Evolutionary conservation across 108 stramenopile species (phyloP).

Genomic region (Schizochytrium sp.): DNA sequence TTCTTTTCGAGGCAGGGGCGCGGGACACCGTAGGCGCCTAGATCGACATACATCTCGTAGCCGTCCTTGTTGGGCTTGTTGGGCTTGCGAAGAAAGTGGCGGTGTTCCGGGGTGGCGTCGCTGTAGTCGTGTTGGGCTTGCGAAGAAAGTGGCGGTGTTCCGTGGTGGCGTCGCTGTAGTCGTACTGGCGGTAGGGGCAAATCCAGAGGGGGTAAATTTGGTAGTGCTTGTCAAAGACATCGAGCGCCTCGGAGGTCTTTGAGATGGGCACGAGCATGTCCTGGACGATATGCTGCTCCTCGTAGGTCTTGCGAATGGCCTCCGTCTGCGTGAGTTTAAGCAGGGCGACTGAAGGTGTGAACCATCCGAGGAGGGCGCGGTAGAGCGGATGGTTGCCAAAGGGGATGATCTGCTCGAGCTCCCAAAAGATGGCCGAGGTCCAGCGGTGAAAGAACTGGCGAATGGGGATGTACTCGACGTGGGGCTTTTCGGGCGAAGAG

Average conservation of each 20-base stretch:
- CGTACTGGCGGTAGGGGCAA: slow-evolving; percentile 33
- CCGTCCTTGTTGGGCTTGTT: not conserved
- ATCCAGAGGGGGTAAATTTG: slow-evolving; percentile 56
- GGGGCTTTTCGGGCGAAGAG: not conserved
- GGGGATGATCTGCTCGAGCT: slow-evolving; percentile 54
- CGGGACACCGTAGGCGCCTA: slow-evolving; percentile 54
- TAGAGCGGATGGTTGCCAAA: slow-evolving; percentile 51
- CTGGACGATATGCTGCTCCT: slow-evolving; percentile 42
- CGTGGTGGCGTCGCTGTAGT: not conserved
- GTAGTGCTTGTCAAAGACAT: slow-evolving; percentile 35
- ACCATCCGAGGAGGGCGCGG: slow-evolving; percentile 53
- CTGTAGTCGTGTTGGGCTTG: not conserved
- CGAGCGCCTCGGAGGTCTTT: slow-evolving; percentile 40
- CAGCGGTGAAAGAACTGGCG: slow-evolving; percentile 53
- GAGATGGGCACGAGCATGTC: slow-evolving; percentile 51
- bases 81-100: slow-evolving; percentile 21
- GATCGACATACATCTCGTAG: slow-evolving; percentile 51
- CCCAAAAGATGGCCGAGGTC: slow-evolving; percentile 56
- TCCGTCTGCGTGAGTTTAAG: slow-evolving; percentile 34
- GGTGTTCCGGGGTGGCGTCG: slow-evolving; percentile 17
- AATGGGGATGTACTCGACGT: slow-evolving; percentile 51
- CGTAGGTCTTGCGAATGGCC: slow-evolving; percentile 29
- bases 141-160: slow-evolving; percentile 29
- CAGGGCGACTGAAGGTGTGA: slow-evolving; percentile 49
- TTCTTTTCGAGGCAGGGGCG: slow-evolving; percentile 31